Base-by-base conservation (phyloP, 306 rosid species). In the Prinsepia uniflora region DNA sequence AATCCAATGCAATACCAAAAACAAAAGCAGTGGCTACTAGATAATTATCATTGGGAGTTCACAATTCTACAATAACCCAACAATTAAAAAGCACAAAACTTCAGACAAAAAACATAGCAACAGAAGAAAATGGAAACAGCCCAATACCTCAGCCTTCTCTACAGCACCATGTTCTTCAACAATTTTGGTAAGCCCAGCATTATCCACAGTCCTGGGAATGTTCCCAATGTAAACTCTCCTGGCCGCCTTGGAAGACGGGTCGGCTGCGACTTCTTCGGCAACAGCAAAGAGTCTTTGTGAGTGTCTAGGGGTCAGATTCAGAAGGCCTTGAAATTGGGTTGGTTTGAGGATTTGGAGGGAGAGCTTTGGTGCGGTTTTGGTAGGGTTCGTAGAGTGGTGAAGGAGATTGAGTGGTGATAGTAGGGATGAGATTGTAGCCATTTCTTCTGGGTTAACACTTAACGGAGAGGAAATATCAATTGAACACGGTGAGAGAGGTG, bases 191-290 rank as follows among this genome's bases (percentile, higher is more conserved):
- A 94, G 98, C 78, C 87, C 88, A 17, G 83, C 86, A 64, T 90
- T 86, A 58, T 72, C 68, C 65, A 94, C 62, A 41, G 78, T 86
- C 68, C 97, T 79, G 5, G 98, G 97, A 83, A 94, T 89, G 86
- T 94, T 94, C 34, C 97, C 98, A 30, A 94, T 56, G 70, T 90
- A 94, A 59, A 94, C 84, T 69, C 84, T 88, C 80, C 92, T 84
- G 0, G 82, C 88, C 19, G 87, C 88, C 20, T 68, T 86, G 0
- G 96, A 83, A 30, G 72, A 63, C 0, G 87, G 66, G 67, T 67
- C 81, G 1, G 56, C 85, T 1, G 89, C 45, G 17, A 85, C 77
- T 20, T 81, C 87, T 75, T 88, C 89, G 0, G 93, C 92, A 0
- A 85, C 93, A 14, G 90, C 84, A 39, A 79, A 83, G 68, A 76